phyloP scores from a whole-genome alignment of 768 basidiomycete genomes.

The Amanita thiersii region DNA sequence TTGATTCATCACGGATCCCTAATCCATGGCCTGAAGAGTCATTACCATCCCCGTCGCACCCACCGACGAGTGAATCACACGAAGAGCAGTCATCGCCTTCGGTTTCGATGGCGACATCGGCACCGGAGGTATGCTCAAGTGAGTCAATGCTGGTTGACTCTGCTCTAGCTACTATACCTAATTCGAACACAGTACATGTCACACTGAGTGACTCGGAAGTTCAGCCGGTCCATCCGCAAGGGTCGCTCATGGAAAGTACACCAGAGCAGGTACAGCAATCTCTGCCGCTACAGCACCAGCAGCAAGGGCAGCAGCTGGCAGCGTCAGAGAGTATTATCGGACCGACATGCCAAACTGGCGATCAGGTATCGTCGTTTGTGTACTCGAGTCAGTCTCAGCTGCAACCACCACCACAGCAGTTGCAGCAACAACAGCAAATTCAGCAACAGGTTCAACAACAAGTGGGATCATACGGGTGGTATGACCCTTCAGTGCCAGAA shows the following conservation, averaged over 20 bases:
- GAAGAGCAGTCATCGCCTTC: neutral
- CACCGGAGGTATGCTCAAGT: neutral
- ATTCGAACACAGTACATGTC: too few species aligned
- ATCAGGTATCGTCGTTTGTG: neutral
- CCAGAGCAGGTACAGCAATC: too few species aligned
- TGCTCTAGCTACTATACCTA: too few species aligned
- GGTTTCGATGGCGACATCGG: neutral
- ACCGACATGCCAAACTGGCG: neutral
- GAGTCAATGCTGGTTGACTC: neutral
- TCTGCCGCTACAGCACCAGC: too few species aligned
- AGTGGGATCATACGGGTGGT: conserved; percentile 5
- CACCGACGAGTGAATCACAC: neutral
- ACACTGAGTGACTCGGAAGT: too few species aligned
- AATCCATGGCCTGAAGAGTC: neutral
- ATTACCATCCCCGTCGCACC: neutral
- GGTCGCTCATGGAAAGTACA: too few species aligned
- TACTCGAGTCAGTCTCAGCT: neutral
- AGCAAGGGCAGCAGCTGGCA: too few species aligned
- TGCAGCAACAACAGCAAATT: conserved; percentile 7
- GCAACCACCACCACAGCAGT: neutral
- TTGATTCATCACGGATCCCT: too few species aligned
- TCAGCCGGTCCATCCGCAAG: neutral
- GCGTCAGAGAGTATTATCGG: neutral
- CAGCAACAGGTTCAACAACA: conserved; percentile 11
- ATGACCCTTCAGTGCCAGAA: conserved; percentile 11